Evolutionary conservation across 2,329 filamentous ascomycete species (phyloP).

Genomic region (Beauveria sp.): DNA sequence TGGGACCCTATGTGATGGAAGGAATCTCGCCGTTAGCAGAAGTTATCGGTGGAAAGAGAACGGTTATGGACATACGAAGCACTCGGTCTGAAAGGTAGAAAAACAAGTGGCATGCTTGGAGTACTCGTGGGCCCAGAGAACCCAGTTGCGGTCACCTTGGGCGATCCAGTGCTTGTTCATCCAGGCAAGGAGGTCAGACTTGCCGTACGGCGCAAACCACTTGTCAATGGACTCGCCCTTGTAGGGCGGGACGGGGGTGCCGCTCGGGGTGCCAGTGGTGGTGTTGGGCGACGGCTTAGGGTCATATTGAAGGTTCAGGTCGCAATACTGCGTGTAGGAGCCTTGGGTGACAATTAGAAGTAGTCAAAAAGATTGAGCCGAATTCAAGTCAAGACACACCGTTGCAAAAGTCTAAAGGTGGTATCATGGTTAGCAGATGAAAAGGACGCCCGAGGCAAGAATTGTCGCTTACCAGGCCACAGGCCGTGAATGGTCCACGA

Average conservation of each 20-base stretch:
- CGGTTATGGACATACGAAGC: slow-evolving; percentile 36
- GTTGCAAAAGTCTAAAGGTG: slow-evolving; percentile 34
- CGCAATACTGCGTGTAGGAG: slow-evolving; percentile 60
- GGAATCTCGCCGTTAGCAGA: background rate
- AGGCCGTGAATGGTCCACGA: slow-evolving; percentile 54
- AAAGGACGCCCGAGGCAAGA: background rate
- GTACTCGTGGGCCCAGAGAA: slow-evolving; percentile 62
- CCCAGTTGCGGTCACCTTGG: slow-evolving; percentile 45
- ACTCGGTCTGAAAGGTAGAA: slow-evolving; percentile 56
- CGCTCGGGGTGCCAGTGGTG: slow-evolving; percentile 46
- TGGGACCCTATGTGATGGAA: slow-evolving; percentile 31
- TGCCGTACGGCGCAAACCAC: slow-evolving; percentile 51
- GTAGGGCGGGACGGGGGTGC: slow-evolving; percentile 48
- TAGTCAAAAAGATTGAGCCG: background rate
- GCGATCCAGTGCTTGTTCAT: slow-evolving; percentile 61
- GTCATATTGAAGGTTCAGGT: slow-evolving; percentile 56
- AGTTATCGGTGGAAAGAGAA: background rate
- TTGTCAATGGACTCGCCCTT: slow-evolving; percentile 48
- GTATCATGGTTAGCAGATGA: background rate
- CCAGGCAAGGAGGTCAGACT: slow-evolving; percentile 52
- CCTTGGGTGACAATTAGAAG: slow-evolving; percentile 25
- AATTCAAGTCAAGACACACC: slow-evolving; percentile 17
- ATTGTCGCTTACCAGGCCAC: slow-evolving; percentile 36
- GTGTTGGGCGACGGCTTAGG: slow-evolving; percentile 55
- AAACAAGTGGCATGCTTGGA: slow-evolving; percentile 62